Base-by-base conservation (phyloP, 2,329 filamentous ascomycete species). In the Calonectria hawksworthii region DNA sequence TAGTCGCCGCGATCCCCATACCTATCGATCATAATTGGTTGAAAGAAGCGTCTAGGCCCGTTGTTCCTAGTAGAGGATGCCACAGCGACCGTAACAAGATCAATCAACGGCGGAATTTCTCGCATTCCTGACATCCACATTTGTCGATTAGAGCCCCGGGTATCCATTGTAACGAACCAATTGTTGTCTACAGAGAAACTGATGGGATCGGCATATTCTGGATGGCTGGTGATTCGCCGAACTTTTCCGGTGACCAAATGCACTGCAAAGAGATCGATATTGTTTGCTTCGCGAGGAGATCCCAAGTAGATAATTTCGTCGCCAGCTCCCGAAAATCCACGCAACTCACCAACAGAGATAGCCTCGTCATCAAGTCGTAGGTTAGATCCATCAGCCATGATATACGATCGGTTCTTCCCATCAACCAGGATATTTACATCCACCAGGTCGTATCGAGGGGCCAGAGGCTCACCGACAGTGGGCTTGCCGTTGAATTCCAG, bases 1-100 rank as follows among this genome's bases (percentile, higher is more conserved):
- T 89, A 89, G 0, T 78, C 68, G 1, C 82, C 86, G 7, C 87
- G 85, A 72, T 89, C 88, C 7, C 88, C 88, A 41, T 88, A 75
- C 0, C 78, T 76, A 68, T 89, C 87, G 5, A 89, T 78, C 1
- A 89, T 80, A 34, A 82, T 85, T 0, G 87, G 87, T 71, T 87
- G 83, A 71, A 89, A 89, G 82, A 89, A 89, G 0, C 87, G 81
- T 7, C 88, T 82, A 0, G 68, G 64, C 0, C 87, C 86, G 66
- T 89, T 89, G 73, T 89, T 89, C 8, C 88, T 85, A 2, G 83
- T 86, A 1, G 86, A 87, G 0, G 86, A 82, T 7, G 81, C 81
- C 1, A 82, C 82, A 1, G 83, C 82, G 0, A 78, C 79, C 4
- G 81, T 75, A 34, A 86, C 75, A 7, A 86, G 52, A 63, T 88